Conservation (phyloP, 805 yeast species). For the Candida xiaguanensis region DNA sequence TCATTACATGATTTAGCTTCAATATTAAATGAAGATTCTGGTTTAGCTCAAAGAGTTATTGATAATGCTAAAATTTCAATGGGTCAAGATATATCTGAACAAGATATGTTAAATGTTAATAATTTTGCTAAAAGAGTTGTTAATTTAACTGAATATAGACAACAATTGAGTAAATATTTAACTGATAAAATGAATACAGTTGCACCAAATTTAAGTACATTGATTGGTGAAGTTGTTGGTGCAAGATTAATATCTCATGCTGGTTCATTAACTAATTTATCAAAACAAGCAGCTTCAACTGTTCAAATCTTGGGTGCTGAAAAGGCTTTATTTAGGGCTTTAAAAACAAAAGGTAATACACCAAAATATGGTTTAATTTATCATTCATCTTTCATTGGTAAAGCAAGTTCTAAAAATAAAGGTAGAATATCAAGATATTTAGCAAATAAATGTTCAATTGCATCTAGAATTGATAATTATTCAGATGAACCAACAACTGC, state of each 20-base stretch:
- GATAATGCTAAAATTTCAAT: constrained; percentile 95
- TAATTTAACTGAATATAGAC: constrained; percentile 86
- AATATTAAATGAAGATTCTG: constrained; percentile 86
- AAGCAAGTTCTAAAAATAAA: constrained; percentile 93
- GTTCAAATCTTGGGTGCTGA: constrained; percentile 98
- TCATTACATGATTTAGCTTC: constrained; percentile 93
- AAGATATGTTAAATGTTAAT: constrained; percentile 87
- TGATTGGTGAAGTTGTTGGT: constrained; percentile 98
- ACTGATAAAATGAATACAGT: constrained; percentile 96
- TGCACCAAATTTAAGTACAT: constrained; percentile 94
- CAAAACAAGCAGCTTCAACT: constrained; percentile 98
- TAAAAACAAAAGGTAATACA: constrained; percentile 94
- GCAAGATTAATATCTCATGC: constrained; percentile 98
- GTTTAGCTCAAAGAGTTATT: constrained; percentile 79
- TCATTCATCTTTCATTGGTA: constrained; percentile 92
- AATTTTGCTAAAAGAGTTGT: constrained; percentile 94
- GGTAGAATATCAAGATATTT: constrained; percentile 98
- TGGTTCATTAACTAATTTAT: constrained; percentile 92
- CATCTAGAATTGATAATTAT: constrained; percentile 96
- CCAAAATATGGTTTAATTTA: constrained; percentile 95
- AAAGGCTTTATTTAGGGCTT: constrained; percentile 93
- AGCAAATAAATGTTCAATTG: constrained; percentile 98
- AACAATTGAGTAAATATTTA: constrained; percentile 76
- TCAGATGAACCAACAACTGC: constrained; percentile 89
- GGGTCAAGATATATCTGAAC: constrained; percentile 97